These are phyloP conservation scores for Paraconiothyrium brasiliense DNA, from an alignment of 2,329 filamentous ascomycete genomes.

Conservation along the genomic window DNA sequence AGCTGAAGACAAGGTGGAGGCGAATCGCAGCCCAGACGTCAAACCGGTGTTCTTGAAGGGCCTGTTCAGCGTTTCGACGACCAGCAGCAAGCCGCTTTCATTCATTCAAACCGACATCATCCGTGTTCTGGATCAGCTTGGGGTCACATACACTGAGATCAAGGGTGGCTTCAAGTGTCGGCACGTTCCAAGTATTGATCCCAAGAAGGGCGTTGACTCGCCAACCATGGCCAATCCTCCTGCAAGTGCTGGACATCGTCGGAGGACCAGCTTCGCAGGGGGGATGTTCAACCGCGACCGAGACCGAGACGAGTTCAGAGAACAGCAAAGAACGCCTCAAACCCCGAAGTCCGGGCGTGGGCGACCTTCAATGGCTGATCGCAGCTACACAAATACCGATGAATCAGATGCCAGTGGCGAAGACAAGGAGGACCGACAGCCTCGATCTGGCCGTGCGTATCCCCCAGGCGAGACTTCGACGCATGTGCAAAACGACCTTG, in stretches of 20 bases:
- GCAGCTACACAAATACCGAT: conserved; percentile 87
- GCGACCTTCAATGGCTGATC: conserved; percentile 64
- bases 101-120: conserved; percentile 91
- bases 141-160: conserved; percentile 92
- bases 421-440: conserved; percentile 58
- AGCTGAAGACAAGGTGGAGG: conserved; percentile 61
- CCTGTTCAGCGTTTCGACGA: conserved; percentile 96
- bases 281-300: conserved; percentile 67
- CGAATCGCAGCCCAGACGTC: conserved; percentile 74
- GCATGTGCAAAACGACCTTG: conserved; percentile 88
- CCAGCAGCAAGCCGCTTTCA: conserved; percentile 86
- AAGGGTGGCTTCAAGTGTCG: conserved; percentile 91
- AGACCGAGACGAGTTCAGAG: conserved; percentile 76
- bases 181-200: conserved; percentile 88
- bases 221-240: conserved; percentile 44
- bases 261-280: conserved; percentile 81
- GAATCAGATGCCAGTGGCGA: conserved; percentile 78
- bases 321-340: conserved; percentile 63
- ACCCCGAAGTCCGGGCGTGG: conserved; percentile 59
- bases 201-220: conserved; percentile 74
- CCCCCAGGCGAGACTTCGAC: conserved; percentile 89
- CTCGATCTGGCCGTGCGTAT: conserved; percentile 34
- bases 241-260: conserved; percentile 64
- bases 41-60: conserved; percentile 97
- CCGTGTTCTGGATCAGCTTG: conserved; percentile 84